phyloP scores from a whole-genome alignment of 805 yeast genomes.

The Candida coquimbonensis region DNA sequence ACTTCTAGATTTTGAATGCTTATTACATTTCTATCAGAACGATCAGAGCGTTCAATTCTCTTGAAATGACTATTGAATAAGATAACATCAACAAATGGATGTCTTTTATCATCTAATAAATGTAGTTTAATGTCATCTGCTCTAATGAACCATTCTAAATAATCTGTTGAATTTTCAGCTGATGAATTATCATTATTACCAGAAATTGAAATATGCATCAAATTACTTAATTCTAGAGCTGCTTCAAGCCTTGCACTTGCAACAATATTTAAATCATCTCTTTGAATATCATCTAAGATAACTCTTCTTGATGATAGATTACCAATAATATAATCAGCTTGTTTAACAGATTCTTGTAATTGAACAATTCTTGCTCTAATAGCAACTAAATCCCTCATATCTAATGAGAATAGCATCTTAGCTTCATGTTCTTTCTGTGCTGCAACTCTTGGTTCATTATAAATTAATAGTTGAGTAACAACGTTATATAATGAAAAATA shows the following conservation, averaged over 20 bases:
- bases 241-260: conserved; percentile 31
- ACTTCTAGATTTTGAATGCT: conserved; percentile 61
- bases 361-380: conserved; percentile 39
- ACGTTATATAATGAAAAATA: conserved; percentile 62
- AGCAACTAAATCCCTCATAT: conserved; percentile 51
- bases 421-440: conserved; percentile 51
- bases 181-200: conserved; percentile 23
- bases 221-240: conserved; percentile 34
- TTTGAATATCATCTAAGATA: conserved; percentile 41
- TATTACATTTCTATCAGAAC: conserved; percentile 57
- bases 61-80: conserved; percentile 54
- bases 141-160: conserved; percentile 52
- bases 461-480: conserved; percentile 55
- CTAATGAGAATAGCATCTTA: conserved; percentile 62
- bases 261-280: conserved; percentile 36
- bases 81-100: conserved; percentile 66
- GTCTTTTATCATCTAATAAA: conserved; percentile 50
- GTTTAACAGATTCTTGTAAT: conserved; percentile 42
- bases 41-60: conserved; percentile 56
- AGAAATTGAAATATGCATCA: conserved; percentile 37
- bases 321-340: conserved; percentile 34
- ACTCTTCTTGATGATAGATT: conserved; percentile 44
- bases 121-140: conserved; percentile 71
- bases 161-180: conserved; percentile 24
- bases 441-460: conserved; percentile 64